Evolutionary conservation across 257 asterid species (phyloP).

Genomic region (Leptodermis oblonga): DNA sequence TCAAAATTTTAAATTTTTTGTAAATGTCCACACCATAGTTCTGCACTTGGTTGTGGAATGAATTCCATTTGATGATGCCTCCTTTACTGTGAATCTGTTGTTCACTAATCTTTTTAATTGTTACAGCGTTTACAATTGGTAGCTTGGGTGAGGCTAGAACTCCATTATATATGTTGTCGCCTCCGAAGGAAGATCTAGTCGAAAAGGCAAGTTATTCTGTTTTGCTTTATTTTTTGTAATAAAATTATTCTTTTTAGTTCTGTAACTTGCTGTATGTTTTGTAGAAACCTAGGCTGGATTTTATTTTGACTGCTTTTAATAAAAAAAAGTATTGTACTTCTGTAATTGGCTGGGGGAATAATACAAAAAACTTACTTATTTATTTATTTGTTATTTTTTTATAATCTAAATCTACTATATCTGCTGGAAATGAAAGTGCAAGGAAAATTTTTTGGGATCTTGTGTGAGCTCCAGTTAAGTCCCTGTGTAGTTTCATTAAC

Average conservation of each 20-base stretch:
- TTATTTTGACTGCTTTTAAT: background rate
- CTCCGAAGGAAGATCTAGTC: slow-evolving; percentile 61
- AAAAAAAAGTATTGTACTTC: background rate
- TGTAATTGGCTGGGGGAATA: background rate
- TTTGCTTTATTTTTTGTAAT: background rate
- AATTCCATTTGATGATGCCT: background rate
- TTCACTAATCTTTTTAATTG: slow-evolving; percentile 13
- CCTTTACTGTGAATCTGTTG: background rate
- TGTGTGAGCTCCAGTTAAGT: background rate
- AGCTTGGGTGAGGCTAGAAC: slow-evolving; percentile 35
- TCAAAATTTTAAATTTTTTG: background rate
- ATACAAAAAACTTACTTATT: background rate
- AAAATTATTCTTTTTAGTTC: background rate
- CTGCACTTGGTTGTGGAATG: background rate
- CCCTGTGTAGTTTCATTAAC: background rate
- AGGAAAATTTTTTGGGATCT: background rate
- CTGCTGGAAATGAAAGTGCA: background rate
- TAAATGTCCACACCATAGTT: too few relatives aligned
- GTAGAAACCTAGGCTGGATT: background rate
- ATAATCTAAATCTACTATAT: too few relatives aligned
- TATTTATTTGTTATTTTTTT: background rate
- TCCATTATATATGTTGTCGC: slow-evolving; percentile 33
- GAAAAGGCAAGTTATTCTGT: slow-evolving; percentile 55
- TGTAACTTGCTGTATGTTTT: background rate
- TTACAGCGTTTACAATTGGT: slow-evolving; percentile 38